Conservation (phyloP, 805 yeast genomes). For the Schwanniomyces occidentalis region DNA sequence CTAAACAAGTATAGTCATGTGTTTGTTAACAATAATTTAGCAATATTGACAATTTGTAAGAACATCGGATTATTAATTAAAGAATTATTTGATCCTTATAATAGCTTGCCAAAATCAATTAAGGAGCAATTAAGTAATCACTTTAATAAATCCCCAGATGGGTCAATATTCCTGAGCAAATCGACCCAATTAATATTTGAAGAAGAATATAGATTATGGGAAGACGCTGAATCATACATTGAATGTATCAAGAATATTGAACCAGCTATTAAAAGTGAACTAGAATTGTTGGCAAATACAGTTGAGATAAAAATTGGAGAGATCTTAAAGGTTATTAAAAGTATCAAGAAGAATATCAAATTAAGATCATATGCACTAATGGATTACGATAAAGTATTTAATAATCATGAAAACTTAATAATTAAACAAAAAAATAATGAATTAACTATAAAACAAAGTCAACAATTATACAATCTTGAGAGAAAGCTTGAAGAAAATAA, state of each 20-base stretch:
- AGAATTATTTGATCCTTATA: constrained; percentile 23
- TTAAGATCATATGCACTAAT: constrained; percentile 33
- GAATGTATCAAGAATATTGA: constrained; percentile 15
- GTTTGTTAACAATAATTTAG: constrained; percentile 8
- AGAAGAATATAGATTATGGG: constrained; percentile 19
- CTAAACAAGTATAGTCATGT: constrained; percentile 15
- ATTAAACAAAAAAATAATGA: constrained; percentile 39
- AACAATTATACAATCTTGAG: constrained; percentile 21
- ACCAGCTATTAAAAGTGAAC: constrained; percentile 14
- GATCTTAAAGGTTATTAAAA: constrained; percentile 16
- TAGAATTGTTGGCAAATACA: constrained; percentile 7
- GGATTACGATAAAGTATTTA: constrained; percentile 37
- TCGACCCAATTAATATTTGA: constrained; percentile 9
- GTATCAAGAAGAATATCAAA: constrained; percentile 26
- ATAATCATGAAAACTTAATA: constrained; percentile 24
- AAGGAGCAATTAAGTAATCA: constrained; percentile 6
- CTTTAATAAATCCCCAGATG: constrained; percentile 4
- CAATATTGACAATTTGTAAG: constrained; percentile 8
- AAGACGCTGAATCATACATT: constrained; percentile 16
- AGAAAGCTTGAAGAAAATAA: constrained; percentile 24
- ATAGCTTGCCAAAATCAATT: constrained; percentile 11
- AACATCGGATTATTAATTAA: constrained; percentile 18
- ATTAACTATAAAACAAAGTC: constrained; percentile 30
- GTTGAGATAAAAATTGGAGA: constrained; percentile 15
- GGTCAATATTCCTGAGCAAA: constrained; percentile 7